A percentile compares a stretch with the other conserved stretches of the same genome.
phyloP scores from a whole-genome alignment of 495 filamentous ascomycete species.

The Podospora conica region DNA sequence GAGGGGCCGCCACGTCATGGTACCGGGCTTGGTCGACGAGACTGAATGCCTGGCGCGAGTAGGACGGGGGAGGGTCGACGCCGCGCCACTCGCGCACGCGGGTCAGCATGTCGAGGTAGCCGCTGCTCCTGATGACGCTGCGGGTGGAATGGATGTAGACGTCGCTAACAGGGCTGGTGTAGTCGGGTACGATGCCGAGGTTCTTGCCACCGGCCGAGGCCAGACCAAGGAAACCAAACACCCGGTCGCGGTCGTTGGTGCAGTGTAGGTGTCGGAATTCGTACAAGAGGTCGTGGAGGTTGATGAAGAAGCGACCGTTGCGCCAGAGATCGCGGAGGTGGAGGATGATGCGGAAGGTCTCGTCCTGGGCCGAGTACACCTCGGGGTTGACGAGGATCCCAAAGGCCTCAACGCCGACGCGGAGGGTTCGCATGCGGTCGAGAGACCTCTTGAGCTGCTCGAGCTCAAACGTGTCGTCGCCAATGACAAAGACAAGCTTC shows the following conservation, averaged over 20 bases:
- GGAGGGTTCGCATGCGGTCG: neutral
- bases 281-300: neutral
- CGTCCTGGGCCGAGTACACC: neutral
- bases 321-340: neutral
- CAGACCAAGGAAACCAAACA: neutral
- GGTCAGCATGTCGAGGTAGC: conserved; percentile 2
- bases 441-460: neutral
- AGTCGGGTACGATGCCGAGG: conserved; percentile 4
- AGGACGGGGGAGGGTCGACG: neutral
- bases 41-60: neutral
- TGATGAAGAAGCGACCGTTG: neutral
- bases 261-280: neutral
- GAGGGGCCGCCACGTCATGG: conserved; percentile 2
- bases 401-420: neutral
- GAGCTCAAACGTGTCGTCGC: neutral
- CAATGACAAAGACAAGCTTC: neutral
- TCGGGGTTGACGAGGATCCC: neutral
- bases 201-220: neutral
- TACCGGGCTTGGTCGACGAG: conserved; percentile 3
- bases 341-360: neutral
- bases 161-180: neutral
- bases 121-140: neutral
- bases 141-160: neutral
- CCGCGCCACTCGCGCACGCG: conserved; percentile 1
- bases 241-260: neutral